These are phyloP conservation scores for Candida nitratophila DNA, from an alignment of 805 yeast species.

Conservation along the genomic window DNA sequence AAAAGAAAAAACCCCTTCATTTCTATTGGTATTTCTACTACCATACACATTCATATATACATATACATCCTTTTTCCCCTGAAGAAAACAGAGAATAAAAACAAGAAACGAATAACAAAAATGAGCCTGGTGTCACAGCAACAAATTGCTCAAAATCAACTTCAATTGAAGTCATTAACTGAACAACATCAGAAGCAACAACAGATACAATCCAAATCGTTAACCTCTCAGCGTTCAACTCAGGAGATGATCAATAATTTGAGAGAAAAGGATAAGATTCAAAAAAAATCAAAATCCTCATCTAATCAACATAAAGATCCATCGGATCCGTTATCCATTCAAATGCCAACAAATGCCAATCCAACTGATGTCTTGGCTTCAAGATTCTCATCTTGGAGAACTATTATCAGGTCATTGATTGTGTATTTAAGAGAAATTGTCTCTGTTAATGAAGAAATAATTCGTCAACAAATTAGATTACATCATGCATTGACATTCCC, in stretches of 20 bases:
- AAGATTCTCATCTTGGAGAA: slow-evolving; percentile 83
- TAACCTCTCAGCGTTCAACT: slow-evolving; percentile 27
- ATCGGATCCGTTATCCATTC: slow-evolving; percentile 39
- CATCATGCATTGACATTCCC: slow-evolving; percentile 68
- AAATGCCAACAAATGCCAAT: slow-evolving; percentile 52
- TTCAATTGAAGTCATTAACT: slow-evolving; percentile 39
- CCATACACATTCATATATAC: no score
- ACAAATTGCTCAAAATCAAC: slow-evolving; percentile 38
- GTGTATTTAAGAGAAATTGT: slow-evolving; percentile 74
- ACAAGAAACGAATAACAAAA: no score
- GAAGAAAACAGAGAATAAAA: no score
- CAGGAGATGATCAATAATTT: slow-evolving; percentile 20
- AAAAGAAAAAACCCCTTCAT: no score
- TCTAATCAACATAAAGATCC: slow-evolving; percentile 26
- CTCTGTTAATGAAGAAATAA: slow-evolving; percentile 80
- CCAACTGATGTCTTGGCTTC: slow-evolving; percentile 87
- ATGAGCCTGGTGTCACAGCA: slow-evolving; percentile 33
- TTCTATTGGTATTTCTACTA: no score
- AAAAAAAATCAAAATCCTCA: slow-evolving; percentile 1
- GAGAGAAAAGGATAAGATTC: slow-evolving; percentile 14
- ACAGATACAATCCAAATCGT: slow-evolving; percentile 36
- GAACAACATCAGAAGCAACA: slow-evolving; percentile 33
- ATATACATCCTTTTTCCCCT: no score
- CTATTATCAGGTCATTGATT: slow-evolving; percentile 65
- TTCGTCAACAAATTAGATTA: slow-evolving; percentile 73